phyloP scores from a whole-genome alignment of 768 basidiomycete species.

The Russula vinacea region DNA sequence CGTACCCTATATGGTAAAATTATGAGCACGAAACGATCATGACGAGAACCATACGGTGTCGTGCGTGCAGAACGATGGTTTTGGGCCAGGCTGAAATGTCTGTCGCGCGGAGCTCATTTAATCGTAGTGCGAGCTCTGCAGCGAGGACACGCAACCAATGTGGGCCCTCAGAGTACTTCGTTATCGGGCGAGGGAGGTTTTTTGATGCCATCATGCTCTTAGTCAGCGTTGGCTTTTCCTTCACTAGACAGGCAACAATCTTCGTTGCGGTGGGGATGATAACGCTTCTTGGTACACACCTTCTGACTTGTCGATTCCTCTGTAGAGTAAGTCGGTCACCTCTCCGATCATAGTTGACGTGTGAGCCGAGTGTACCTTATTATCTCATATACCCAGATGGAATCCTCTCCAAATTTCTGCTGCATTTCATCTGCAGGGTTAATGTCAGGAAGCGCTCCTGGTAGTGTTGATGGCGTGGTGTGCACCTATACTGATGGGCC shows the following conservation, averaged over 20 bases:
- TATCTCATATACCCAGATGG: slow-evolving; percentile 90
- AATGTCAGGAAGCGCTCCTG: neutral
- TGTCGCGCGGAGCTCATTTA: slow-evolving; percentile 74
- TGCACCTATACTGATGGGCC: slow-evolving; percentile 56
- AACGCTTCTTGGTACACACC: slow-evolving; percentile 43
- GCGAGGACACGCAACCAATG: slow-evolving; percentile 93
- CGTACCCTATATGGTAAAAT: slow-evolving; percentile 10
- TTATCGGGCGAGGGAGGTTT: slow-evolving; percentile 79
- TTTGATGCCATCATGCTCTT: slow-evolving; percentile 98
- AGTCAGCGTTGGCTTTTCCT: slow-evolving; percentile 71
- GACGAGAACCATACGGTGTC: slow-evolving; percentile 51
- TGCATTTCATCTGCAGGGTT: slow-evolving; percentile 39
- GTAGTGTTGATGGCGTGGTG: slow-evolving; percentile 12
- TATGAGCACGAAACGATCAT: neutral
- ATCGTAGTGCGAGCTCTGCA: slow-evolving; percentile 81
- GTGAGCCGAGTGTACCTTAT: slow-evolving; percentile 60
- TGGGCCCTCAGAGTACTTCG: slow-evolving; percentile 66
- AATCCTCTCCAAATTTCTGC: slow-evolving; percentile 72
- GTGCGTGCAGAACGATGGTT: slow-evolving; percentile 73
- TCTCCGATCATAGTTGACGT: neutral
- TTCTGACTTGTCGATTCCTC: slow-evolving; percentile 86
- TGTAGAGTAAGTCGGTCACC: slow-evolving; percentile 33
- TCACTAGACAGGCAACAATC: slow-evolving; percentile 52
- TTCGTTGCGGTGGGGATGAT: neutral
- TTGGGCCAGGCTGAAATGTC: slow-evolving; percentile 88